phyloP scores from a whole-genome alignment of 257 asterid genomes.

The Rhazya stricta region DNA sequence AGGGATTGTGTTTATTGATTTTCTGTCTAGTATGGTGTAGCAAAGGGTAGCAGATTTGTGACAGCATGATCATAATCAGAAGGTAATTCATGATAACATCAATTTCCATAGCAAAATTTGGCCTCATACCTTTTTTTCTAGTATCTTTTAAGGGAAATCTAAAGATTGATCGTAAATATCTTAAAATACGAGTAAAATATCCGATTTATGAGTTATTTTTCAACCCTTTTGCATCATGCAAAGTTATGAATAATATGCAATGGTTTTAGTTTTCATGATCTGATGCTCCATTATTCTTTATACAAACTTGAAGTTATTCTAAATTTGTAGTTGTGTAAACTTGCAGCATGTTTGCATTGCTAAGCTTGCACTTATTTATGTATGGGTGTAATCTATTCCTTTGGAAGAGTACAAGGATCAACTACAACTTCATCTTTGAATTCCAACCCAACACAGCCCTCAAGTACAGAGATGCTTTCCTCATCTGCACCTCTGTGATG shows the following conservation, averaged over 20 bases:
- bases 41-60: too few species aligned
- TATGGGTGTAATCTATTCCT: constrained; percentile 85
- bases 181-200: too few species aligned
- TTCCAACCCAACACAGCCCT: constrained; percentile 62
- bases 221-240: not conserved
- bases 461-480: constrained; percentile 82
- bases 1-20: too few species aligned
- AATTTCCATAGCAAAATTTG: too few species aligned
- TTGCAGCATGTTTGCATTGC: constrained; percentile 90
- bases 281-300: not conserved
- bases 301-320: not conserved
- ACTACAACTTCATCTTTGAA: constrained; percentile 82
- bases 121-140: too few species aligned
- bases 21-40: too few species aligned
- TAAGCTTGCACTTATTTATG: constrained; percentile 86
- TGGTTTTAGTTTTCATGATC: not conserved
- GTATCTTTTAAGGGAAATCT: too few species aligned
- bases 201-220: too few species aligned
- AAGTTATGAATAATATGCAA: not conserved
- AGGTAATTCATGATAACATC: too few species aligned
- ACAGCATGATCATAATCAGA: too few species aligned
- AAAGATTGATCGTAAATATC: too few species aligned
- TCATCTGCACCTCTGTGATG: constrained; percentile 75
- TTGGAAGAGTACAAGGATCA: constrained; percentile 85
- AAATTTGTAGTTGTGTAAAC: not conserved